Percentiles rank a stretch among this genome's conserved stretches.
phyloP scores from a whole-genome alignment of 75 land plant genomes.

The Pinus taeda region DNA sequence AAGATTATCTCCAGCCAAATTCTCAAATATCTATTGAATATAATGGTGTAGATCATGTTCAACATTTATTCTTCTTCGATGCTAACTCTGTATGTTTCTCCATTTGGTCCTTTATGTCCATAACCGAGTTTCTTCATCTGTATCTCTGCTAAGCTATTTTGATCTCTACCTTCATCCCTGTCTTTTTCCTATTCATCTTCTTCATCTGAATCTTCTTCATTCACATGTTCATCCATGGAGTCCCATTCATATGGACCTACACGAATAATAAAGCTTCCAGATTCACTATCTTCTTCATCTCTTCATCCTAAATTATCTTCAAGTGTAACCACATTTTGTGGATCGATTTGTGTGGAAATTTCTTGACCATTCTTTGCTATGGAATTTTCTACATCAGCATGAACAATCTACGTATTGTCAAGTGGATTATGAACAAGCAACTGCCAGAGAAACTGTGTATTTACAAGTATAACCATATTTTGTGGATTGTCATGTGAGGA shows the following conservation, averaged over 20 bases:
- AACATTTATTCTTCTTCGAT: constrained; percentile 15
- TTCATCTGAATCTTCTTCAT: constrained; percentile 47
- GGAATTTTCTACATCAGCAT: neutral
- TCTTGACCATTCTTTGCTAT: neutral
- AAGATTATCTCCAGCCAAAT: constrained; percentile 17
- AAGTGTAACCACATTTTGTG: neutral
- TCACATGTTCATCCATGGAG: constrained; percentile 40
- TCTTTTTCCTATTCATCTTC: constrained; percentile 23
- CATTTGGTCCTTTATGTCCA: constrained; percentile 10
- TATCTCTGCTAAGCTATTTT: neutral
- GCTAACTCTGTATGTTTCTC: neutral
- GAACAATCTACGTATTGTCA: neutral
- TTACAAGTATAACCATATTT: neutral
- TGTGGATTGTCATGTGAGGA: neutral
- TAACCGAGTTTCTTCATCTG: constrained; percentile 3
- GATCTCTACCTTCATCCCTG: constrained; percentile 11
- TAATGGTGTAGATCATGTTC: constrained; percentile 12
- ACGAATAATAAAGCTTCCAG: constrained; percentile 53
- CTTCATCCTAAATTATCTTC: constrained; percentile 8
- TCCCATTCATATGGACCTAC: constrained; percentile 49
- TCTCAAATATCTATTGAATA: constrained; percentile 22
- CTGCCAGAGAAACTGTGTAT: neutral
- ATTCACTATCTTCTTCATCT: constrained; percentile 48
- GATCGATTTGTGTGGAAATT: neutral
- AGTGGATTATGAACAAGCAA: neutral